Conservation (phyloP, 2,329 filamentous ascomycete species). For the Hypoxylon sp. region DNA sequence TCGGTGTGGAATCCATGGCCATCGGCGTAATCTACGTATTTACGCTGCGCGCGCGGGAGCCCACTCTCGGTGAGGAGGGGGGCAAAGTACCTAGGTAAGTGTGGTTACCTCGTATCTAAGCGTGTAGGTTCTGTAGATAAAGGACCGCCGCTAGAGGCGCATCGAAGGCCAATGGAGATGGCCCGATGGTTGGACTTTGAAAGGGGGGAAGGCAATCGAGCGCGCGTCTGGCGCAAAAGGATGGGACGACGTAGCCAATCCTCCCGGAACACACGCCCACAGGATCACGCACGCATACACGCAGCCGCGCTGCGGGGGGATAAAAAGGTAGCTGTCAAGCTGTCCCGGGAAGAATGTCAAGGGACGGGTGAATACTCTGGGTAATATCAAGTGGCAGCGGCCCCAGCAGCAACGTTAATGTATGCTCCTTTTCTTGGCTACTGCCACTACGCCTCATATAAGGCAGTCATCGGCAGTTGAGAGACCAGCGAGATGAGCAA, state of each 20-base stretch:
- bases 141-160: constrained; percentile 42
- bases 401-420: constrained; percentile 39
- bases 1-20: constrained; percentile 39
- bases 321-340: constrained; percentile 27
- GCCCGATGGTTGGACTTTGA: constrained; percentile 32
- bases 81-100: constrained; percentile 19
- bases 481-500: constrained; percentile 10
- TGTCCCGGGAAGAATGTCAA: constrained; percentile 45
- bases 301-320: constrained; percentile 47
- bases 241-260: constrained; percentile 34
- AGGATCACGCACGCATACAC: constrained; percentile 37
- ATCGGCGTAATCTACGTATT: constrained; percentile 23
- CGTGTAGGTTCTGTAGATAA: constrained; percentile 37
- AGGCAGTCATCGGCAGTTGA: constrained; percentile 47
- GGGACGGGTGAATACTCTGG: constrained; percentile 49
- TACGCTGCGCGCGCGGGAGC: constrained; percentile 1
- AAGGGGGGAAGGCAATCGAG: constrained; percentile 33
- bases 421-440: constrained; percentile 41
- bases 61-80: constrained; percentile 31
- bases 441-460: constrained; percentile 46
- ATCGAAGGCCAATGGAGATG: constrained; percentile 46
- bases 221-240: constrained; percentile 49
- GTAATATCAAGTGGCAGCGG: constrained; percentile 49
- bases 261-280: constrained; percentile 35
- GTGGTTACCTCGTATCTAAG: constrained; percentile 38